Evolutionary conservation across 768 basidiomycete species (phyloP), one percentile per base, ranked within the genome.

Genomic region (Boletus reticulatus): DNA sequence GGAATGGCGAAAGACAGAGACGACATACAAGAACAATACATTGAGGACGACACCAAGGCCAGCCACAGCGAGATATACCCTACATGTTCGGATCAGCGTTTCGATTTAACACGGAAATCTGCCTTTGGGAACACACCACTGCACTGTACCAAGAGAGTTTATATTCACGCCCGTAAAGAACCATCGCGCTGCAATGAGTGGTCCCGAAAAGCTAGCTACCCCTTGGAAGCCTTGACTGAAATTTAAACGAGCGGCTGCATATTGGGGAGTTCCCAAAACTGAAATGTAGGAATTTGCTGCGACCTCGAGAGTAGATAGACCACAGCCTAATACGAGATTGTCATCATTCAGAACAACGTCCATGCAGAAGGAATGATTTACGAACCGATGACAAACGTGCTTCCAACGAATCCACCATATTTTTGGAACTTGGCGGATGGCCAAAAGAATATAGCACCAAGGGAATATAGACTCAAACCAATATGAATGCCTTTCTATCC

Each of bases 201-300:
- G 88, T 4, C 89, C 84, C 10, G 82, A 76, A 66, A 90, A 89
- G 4, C 83, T 82, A 0, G 88, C 88, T 42, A 91, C 75, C 22
- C 88, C 89, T 64, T 89, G 87, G 75, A 87, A 89, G 5, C 86
- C 85, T 72, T 91, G 89, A 56, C 86, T 87, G 69, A 90, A 87
- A 68, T 89, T 89, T 49, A 92, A 77, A 29, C 89, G 79, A 62
- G 86, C 84, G 14, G 87, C 86, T 46, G 88, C 88, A 67, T 85
- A 84, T 62, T 83, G 83, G 27, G 84, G 84, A 4, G 81, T 75
- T 43, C 86, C 85, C 48, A 88, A 73, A 36, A 88, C 84, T 17
- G 87, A 72, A 58, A 89, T 86, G 71, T 90, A 89, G n/a, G 87
- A 87, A 72, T 91, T 91, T 42, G 88, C 89, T 1, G 88, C 84